Percentiles rank a stretch among this genome's conserved stretches.
phyloP scores from a whole-genome alignment of 805 yeast species.

The Wickerhamomyces bisporus region DNA sequence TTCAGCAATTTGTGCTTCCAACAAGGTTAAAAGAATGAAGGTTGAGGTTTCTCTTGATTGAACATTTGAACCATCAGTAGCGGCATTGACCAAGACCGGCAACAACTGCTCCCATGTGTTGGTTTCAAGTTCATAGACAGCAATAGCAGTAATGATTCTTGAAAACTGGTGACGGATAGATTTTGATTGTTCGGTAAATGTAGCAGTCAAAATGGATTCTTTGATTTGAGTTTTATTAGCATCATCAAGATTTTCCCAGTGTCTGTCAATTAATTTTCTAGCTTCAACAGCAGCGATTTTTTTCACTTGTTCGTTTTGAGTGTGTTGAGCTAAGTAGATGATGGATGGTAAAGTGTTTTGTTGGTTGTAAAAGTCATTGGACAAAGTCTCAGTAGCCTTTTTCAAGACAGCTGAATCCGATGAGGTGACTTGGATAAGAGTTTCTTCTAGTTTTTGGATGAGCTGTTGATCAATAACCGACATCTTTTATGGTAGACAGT shows the following conservation, averaged over 20 bases:
- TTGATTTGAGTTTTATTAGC: constrained; percentile 56
- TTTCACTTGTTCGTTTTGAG: constrained; percentile 64
- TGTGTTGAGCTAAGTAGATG: constrained; percentile 71
- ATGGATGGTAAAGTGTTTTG: constrained; percentile 75
- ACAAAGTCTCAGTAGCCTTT: constrained; percentile 71
- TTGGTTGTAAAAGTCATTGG: constrained; percentile 67
- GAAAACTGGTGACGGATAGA: constrained; percentile 84
- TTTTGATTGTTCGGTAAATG: constrained; percentile 58
- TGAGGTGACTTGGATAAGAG: constrained; percentile 69
- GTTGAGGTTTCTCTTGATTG: constrained; percentile 77
- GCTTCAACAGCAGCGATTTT: constrained; percentile 97
- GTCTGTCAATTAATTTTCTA: constrained; percentile 68
- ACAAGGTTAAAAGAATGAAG: constrained; percentile 67
- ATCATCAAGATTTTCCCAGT: constrained; percentile 53
- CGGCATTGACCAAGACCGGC: constrained; percentile 63
- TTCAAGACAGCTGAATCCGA: constrained; percentile 83
- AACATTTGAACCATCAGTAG: constrained; percentile 43
- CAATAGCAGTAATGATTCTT: constrained; percentile 84
- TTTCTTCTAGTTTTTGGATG: constrained; percentile 66
- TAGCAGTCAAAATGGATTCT: constrained; percentile 58
- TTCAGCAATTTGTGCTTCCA: constrained; percentile 64
- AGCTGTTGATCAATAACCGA: constrained; percentile 49
- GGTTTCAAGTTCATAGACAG: constrained; percentile 64
- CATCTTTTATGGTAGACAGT: constrained; percentile 34
- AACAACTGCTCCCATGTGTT: constrained; percentile 74